These are phyloP conservation scores for Ogataea neopini DNA, from an alignment of 805 yeast species.

Conservation along the genomic window DNA sequence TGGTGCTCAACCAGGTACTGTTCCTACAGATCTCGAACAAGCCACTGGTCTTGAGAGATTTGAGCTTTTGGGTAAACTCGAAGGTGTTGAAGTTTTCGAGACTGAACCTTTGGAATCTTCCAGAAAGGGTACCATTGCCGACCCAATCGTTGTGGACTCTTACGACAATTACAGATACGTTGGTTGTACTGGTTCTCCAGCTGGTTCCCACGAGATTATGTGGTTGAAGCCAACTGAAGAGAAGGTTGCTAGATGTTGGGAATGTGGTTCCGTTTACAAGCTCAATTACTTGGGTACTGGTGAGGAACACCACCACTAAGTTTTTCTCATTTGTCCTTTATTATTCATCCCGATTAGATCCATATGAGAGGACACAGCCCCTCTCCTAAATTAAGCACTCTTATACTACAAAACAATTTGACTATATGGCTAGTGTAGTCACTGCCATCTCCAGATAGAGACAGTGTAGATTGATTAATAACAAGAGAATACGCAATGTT, in stretches of 20 bases:
- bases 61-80: conserved; percentile 89
- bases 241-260: conserved; percentile 95
- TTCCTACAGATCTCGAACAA: conserved; percentile 94
- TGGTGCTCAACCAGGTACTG: conserved; percentile 80
- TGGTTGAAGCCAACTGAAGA: conserved; percentile 89
- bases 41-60: conserved; percentile 98
- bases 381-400: conserved; percentile 6
- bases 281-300: conserved; percentile 84
- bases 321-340: conserved; percentile 1
- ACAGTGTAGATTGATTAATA: conserved; percentile 10
- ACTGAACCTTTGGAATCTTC: conserved; percentile 82
- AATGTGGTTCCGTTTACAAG: conserved; percentile 94
- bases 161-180: conserved; percentile 92
- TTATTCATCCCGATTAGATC: conserved; percentile 9
- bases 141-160: conserved; percentile 88
- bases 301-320: conserved; percentile 43
- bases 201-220: conserved; percentile 85
- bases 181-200: conserved; percentile 97
- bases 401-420: conserved; percentile 8
- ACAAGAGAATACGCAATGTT: conserved; percentile 8
- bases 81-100: conserved; percentile 95
- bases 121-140: conserved; percentile 86
- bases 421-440: conserved; percentile 2
- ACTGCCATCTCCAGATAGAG: conserved; percentile 8
- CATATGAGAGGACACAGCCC: conserved; percentile 2